These are phyloP conservation scores for Sophora flavescens DNA, from an alignment of 306 rosid species.

Conservation along the genomic window DNA sequence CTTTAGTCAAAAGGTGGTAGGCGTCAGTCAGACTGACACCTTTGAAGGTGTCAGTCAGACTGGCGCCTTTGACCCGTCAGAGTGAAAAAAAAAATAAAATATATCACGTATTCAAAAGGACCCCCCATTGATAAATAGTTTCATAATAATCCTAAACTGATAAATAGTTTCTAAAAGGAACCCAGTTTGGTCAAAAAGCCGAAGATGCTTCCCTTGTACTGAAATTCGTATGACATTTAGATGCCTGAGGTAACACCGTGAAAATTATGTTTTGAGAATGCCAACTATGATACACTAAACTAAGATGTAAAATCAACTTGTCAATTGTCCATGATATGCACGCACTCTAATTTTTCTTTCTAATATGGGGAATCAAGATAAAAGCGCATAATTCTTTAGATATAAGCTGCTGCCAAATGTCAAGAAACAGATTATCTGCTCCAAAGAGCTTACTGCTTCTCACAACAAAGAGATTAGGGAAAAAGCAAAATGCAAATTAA, in stretches of 20 bases:
- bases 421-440: constrained; percentile 25
- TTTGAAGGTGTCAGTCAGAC: too few relatives aligned
- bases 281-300: constrained; percentile 37
- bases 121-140: too few relatives aligned
- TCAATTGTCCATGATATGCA: constrained; percentile 8
- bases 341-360: constrained; percentile 30
- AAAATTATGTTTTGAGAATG: constrained; percentile 15
- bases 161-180: too few relatives aligned
- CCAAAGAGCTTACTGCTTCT: constrained; percentile 1
- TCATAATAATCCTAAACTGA: too few relatives aligned
- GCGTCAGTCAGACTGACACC: too few relatives aligned
- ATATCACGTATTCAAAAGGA: too few relatives aligned
- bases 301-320: constrained; percentile 13
- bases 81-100: too few relatives aligned
- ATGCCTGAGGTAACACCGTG: constrained; percentile 17
- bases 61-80: too few relatives aligned
- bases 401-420: constrained; percentile 42
- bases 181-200: too few relatives aligned
- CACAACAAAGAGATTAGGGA: not conserved
- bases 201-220: not conserved
- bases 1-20: too few relatives aligned
- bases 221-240: constrained; percentile 34
- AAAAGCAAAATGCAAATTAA: constrained; percentile 33
- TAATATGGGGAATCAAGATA: constrained; percentile 11
- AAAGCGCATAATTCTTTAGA: constrained; percentile 32